These are phyloP conservation scores for Penicillium sp. DNA, from an alignment of 2,329 filamentous ascomycete species.

Conservation along the genomic window DNA sequence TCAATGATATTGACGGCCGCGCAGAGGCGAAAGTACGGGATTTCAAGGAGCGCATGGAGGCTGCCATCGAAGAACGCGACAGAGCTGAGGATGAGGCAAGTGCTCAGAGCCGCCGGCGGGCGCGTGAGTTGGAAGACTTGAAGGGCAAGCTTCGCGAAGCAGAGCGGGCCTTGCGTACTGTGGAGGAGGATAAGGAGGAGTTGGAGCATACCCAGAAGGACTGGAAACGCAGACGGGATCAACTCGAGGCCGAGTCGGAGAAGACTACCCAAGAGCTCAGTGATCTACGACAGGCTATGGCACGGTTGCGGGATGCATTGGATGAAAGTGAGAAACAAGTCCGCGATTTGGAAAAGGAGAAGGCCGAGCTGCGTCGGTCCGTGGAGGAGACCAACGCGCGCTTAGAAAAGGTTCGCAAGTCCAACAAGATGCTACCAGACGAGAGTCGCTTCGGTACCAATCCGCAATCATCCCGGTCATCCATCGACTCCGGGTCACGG, in stretches of 20 bases:
- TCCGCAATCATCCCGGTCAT: constrained; percentile 52
- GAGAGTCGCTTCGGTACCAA: no score
- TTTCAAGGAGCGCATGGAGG: constrained; percentile 78
- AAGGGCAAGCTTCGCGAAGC: constrained; percentile 69
- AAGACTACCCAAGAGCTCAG: constrained; percentile 65
- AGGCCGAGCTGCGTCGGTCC: constrained; percentile 61
- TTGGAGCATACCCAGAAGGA: constrained; percentile 65
- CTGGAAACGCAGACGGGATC: constrained; percentile 63
- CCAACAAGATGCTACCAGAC: constrained; percentile 49
- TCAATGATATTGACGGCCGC: constrained; percentile 76
- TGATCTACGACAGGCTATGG: constrained; percentile 68
- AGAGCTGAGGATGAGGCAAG: constrained; percentile 83
- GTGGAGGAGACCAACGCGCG: constrained; percentile 69
- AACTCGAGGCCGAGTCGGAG: constrained; percentile 62
- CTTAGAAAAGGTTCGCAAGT: constrained; percentile 70
- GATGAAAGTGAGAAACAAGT: constrained; percentile 82
- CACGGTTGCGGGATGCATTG: constrained; percentile 66
- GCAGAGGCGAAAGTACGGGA: constrained; percentile 76
- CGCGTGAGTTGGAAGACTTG: constrained; percentile 78
- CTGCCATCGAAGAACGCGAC: constrained; percentile 87
- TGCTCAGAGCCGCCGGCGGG: constrained; percentile 63
- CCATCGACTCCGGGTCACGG: constrained; percentile 47
- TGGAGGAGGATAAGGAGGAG: constrained; percentile 67
- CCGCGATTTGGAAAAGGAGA: constrained; percentile 71
- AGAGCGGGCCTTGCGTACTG: constrained; percentile 64